Evolutionary conservation across 257 asterid species (phyloP).

Genomic region (Solanum sejunctum): DNA sequence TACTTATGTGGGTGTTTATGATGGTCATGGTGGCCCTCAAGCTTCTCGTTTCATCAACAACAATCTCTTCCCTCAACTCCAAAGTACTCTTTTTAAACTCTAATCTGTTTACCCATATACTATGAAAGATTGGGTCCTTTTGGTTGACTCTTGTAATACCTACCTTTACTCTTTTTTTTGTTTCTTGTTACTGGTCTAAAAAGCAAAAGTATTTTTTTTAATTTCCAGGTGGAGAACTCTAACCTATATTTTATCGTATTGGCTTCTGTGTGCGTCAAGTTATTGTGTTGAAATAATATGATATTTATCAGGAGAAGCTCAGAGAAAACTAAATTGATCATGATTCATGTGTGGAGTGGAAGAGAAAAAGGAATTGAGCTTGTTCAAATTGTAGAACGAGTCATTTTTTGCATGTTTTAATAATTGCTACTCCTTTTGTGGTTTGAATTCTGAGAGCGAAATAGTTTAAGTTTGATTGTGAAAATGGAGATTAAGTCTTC

Average conservation of each 20-base stretch:
- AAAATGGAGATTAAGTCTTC: too few species aligned
- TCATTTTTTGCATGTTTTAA: neutral
- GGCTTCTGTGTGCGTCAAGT: neutral
- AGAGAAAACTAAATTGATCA: neutral
- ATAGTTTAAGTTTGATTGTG: too few species aligned
- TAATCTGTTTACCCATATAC: neutral
- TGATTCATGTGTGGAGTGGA: neutral
- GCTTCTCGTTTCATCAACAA: conserved; percentile 30
- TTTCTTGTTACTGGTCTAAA: neutral
- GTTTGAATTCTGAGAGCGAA: too few species aligned
- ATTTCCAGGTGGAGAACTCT: neutral
- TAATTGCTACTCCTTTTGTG: neutral
- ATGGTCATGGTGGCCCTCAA: conserved; percentile 39
- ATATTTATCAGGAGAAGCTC: neutral
- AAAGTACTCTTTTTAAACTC: conserved; percentile 7
- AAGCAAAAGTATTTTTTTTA: neutral
- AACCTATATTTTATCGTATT: neutral
- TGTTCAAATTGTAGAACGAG: neutral
- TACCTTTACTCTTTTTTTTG: neutral
- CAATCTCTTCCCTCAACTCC: conserved; percentile 22
- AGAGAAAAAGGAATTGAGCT: neutral
- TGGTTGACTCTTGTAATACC: neutral
- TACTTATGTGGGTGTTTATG: conserved; percentile 35
- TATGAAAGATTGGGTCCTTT: neutral
- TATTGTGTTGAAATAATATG: neutral